A percentile compares a stretch with the other conserved stretches of the same genome.
These are phyloP conservation scores for Candida mattraensis DNA, from an alignment of 805 yeast genomes.

Conservation along the genomic window DNA sequence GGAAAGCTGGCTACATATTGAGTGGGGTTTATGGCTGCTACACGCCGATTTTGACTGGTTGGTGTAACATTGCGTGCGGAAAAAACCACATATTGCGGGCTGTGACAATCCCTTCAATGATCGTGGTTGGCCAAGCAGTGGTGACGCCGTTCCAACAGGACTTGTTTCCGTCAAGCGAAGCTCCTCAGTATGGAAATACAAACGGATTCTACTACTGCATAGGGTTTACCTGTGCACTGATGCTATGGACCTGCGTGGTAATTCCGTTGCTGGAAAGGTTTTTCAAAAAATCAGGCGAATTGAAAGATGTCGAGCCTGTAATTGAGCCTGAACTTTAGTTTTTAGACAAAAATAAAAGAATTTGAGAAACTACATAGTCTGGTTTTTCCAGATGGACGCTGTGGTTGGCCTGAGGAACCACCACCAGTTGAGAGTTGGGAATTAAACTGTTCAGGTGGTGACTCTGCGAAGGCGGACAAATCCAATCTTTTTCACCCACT, in stretches of 20 bases:
- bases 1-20: slow-evolving; percentile 26
- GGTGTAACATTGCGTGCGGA: slow-evolving; percentile 59
- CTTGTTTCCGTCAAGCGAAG: slow-evolving; percentile 33
- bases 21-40: slow-evolving; percentile 42
- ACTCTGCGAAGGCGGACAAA: slow-evolving; percentile 25
- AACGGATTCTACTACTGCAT: slow-evolving; percentile 29
- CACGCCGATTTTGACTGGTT: slow-evolving; percentile 59
- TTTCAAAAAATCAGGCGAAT: slow-evolving; percentile 8
- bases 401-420: slow-evolving; percentile 23
- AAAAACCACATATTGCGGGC: slow-evolving; percentile 28
- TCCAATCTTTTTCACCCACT: slow-evolving; percentile 27
- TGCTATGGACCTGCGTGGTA: slow-evolving; percentile 24
- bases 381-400: slow-evolving; percentile 23
- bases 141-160: slow-evolving; percentile 32
- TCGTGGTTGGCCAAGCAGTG: slow-evolving; percentile 26
- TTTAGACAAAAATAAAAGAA: slow-evolving; percentile 5
- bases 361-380: slow-evolving; percentile 12
- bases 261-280: slow-evolving; percentile 24
- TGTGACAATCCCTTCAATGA: slow-evolving; percentile 27
- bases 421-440: slow-evolving; percentile 15
- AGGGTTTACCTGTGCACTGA: slow-evolving; percentile 24
- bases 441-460: slow-evolving; percentile 14
- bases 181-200: slow-evolving; percentile 30
- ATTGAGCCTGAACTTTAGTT: slow-evolving; percentile 1
- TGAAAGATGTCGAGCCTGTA: neutral